A percentile compares a stretch with the other conserved stretches of the same genome.
phyloP scores from a whole-genome alignment of 768 basidiomycete genomes.

The Cyclocybe cylindracea region DNA sequence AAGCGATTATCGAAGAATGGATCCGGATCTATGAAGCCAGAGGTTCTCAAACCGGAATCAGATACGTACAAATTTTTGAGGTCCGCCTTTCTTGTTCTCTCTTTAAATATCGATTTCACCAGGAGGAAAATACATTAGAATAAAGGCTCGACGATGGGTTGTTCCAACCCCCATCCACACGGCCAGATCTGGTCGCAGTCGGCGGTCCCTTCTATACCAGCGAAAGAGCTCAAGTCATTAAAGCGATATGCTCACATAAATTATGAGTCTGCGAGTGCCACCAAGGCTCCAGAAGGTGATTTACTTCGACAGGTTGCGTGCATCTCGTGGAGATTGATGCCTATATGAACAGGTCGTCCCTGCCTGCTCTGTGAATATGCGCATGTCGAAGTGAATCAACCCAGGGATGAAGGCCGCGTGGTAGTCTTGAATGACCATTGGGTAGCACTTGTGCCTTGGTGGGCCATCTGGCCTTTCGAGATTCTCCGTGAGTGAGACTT shows the following conservation, averaged over 20 bases:
- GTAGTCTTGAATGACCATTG: conserved; percentile 76
- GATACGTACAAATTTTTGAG: conserved; percentile 91
- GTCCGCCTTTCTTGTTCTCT: conserved; percentile 34
- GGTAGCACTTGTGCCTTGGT: conserved; percentile 89
- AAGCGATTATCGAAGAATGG: conserved; percentile 74
- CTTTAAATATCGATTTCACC: not conserved
- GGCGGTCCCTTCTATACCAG: conserved; percentile 66
- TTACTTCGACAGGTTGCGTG: not conserved
- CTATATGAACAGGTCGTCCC: conserved; percentile 42
- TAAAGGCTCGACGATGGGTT: conserved; percentile 94
- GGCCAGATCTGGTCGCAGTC: conserved; percentile 88
- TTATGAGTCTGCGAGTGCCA: conserved; percentile 43
- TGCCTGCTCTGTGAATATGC: conserved; percentile 84
- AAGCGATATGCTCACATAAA: conserved; percentile 43
- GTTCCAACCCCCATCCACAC: conserved; percentile 93
- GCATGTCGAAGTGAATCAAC: conserved; percentile 52
- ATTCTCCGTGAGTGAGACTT: conserved; percentile 52
- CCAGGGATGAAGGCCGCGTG: conserved; percentile 53
- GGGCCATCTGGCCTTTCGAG: conserved; percentile 96
- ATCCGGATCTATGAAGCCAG: conserved; percentile 59
- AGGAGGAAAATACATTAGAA: conserved; percentile 51
- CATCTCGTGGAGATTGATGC: not conserved
- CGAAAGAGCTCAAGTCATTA: conserved; percentile 64
- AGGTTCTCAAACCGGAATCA: conserved; percentile 64
- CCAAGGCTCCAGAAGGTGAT: conserved; percentile 51